Evolutionary conservation across 2,329 filamentous ascomycete genomes (phyloP), one percentile per base, ranked within the genome.

Genomic region (Colletotrichum aenigma): DNA sequence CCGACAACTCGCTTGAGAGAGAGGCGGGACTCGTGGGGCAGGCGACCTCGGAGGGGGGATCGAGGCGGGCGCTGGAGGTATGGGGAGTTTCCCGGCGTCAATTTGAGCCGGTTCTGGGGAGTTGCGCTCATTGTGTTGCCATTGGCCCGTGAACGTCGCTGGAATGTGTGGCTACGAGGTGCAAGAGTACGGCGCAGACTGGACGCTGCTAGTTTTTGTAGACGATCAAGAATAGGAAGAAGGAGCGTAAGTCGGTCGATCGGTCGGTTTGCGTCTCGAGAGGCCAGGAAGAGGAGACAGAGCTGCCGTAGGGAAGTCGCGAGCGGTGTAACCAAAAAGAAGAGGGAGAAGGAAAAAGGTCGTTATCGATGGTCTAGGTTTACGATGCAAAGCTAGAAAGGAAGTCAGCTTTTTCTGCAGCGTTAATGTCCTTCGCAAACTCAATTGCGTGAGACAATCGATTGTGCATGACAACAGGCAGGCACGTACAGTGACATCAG

Each of bases 1-100:
- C 97, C 97, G 81, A 98, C 94, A 73, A 98, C 95, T 77, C 95
- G 93, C 83, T 93, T 93, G 77, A 98, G 88, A 52, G 93, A 93
- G 60, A 98, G 89, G 55, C 90, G 90, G 26, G 91, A 88, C 74
- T 93, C 90, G 75, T 87, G 86, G 61, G 83, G 74, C 13, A 70
- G 66, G 68, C 89, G 88, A 61, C 86, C 85, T 65, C 91, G 90
- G 76, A 88, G 82, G 34, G 94, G 92, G 66, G 94, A 94, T 81
- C 93, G 91, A 21, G 91, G 86, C 38, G 91, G 89, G 52, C 92
- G 90, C 74, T 89, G 88, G 64, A 92, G 83, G 81, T 91, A 93
- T 71, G 95, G 94, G 74, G 95, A 96, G 83, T 92, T 95, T 75
- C 94, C 93, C 71, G 95, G 94, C 73, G 95, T 96, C 79, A 93